Evolutionary conservation across 2,329 filamentous ascomycete genomes (phyloP).

Genomic region (Leptographium flavum): DNA sequence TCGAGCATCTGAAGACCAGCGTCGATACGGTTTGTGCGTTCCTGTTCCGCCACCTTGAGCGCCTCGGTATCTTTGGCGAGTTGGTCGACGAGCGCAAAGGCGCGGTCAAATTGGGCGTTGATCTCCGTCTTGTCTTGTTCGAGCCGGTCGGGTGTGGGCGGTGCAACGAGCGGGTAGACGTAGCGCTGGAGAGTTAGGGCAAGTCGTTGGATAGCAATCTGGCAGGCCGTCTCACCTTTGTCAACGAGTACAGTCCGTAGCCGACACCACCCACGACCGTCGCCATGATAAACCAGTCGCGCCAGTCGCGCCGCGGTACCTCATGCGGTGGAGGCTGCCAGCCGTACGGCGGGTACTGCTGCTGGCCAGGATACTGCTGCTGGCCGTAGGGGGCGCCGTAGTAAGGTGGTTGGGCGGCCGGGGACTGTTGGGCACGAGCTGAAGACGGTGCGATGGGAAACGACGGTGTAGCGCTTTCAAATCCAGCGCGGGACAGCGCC

Average conservation of each 20-base stretch:
- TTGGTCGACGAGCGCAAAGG: conserved; percentile 84
- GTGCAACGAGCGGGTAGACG: conserved; percentile 77
- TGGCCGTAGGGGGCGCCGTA: conserved; percentile 28
- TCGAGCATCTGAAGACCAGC: conserved; percentile 72
- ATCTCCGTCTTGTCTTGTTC: conserved; percentile 89
- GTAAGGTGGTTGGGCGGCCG: conserved; percentile 23
- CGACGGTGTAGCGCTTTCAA: conserved; percentile 24
- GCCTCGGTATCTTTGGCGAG: conserved; percentile 78
- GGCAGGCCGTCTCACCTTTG: conserved; percentile 44
- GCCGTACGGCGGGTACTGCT: conserved; percentile 33
- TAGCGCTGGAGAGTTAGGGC: conserved; percentile 54
- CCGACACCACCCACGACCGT: conserved; percentile 82
- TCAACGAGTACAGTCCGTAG: conserved; percentile 77
- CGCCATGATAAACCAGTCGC: conserved; percentile 99
- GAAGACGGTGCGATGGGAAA: conserved; percentile 19
- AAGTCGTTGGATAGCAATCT: too few relatives aligned
- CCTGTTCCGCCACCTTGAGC: conserved; percentile 75
- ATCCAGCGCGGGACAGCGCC: conserved; percentile 62
- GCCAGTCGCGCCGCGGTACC: conserved; percentile 76
- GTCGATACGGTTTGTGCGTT: conserved; percentile 73
- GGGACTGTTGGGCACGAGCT: conserved; percentile 15
- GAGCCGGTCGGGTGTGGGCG: conserved; percentile 83
- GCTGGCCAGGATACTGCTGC: conserved; percentile 30
- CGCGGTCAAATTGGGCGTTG: conserved; percentile 84
- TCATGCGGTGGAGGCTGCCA: conserved; percentile 43